phyloP scores from a whole-genome alignment of 257 asterid genomes.

The Ilex aquifolium region DNA sequence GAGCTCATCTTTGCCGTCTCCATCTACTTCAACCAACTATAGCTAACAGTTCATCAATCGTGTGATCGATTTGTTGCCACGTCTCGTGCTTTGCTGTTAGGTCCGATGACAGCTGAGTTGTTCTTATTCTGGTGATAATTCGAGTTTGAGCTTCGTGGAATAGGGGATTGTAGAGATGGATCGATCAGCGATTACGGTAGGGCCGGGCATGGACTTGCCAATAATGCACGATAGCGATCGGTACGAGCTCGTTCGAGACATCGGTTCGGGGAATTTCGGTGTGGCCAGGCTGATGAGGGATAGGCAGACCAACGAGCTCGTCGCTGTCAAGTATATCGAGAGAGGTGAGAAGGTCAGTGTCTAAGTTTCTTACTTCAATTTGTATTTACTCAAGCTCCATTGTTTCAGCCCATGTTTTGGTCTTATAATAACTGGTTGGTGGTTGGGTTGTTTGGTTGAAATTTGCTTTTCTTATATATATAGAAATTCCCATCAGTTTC shows the following conservation, averaged over 20 bases:
- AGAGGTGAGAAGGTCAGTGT: conserved; percentile 88
- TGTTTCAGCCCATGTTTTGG: no score
- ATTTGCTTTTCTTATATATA: no score
- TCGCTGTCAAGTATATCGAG: conserved; percentile 97
- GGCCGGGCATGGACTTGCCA: conserved; percentile 87
- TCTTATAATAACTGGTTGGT: no score
- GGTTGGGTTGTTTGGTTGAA: no score
- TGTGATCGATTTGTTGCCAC: conserved; percentile 40
- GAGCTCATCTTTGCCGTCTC: conserved; percentile 10
- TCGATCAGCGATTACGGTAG: conserved; percentile 48
- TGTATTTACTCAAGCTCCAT: no score
- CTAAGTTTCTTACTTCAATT: not conserved
- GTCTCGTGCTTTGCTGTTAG: conserved; percentile 8
- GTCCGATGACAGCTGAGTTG: not conserved
- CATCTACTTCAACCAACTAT: conserved; percentile 28
- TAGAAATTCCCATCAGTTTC: no score
- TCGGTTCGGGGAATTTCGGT: conserved; percentile 97
- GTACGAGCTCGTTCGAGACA: conserved; percentile 82
- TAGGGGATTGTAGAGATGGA: conserved; percentile 33
- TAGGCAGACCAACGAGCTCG: conserved; percentile 74
- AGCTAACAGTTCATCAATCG: conserved; percentile 6
- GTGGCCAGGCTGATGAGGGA: conserved; percentile 97
- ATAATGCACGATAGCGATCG: conserved; percentile 91
- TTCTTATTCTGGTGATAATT: conserved; percentile 5
- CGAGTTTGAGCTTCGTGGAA: not conserved